These are phyloP conservation scores for Blastobotrys malaysiensis DNA, from an alignment of 1,139 yeast genomes.

Conservation along the genomic window DNA sequence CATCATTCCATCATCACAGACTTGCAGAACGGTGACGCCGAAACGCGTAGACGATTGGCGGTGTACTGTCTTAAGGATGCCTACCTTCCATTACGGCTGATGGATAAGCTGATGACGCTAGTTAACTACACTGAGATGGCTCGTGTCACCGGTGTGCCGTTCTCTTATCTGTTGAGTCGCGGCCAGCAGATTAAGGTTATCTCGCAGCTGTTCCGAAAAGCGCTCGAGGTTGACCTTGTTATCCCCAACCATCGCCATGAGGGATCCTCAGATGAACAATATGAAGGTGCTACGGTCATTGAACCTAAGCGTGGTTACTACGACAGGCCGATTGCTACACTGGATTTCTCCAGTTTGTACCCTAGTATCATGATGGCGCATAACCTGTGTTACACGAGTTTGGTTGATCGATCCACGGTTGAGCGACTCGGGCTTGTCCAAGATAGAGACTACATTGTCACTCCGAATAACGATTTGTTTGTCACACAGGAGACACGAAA, in stretches of 20 bases:
- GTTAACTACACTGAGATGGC: constrained; percentile 99
- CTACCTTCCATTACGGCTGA: constrained; percentile 74
- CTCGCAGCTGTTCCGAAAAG: constrained; percentile 89
- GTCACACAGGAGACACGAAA: constrained; percentile 66
- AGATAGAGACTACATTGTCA: constrained; percentile 71
- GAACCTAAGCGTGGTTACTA: constrained; percentile 95
- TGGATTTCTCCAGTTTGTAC: constrained; percentile 95
- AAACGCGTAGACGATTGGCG: constrained; percentile 90
- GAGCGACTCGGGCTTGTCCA: constrained; percentile 57
- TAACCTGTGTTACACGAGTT: constrained; percentile 89
- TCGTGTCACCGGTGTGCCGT: constrained; percentile 98
- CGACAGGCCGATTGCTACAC: constrained; percentile 93
- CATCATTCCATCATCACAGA: constrained; percentile 96
- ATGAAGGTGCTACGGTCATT: constrained; percentile 98
- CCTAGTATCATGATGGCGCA: constrained; percentile 99
- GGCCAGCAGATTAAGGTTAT: constrained; percentile 98
- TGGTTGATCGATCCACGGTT: constrained; percentile 65
- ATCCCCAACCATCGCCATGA: constrained; percentile 86
- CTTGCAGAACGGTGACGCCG: constrained; percentile 85
- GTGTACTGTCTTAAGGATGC: constrained; percentile 98
- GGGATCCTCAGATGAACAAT: constrained; percentile 78
- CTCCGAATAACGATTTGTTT: constrained; percentile 92
- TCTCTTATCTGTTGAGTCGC: constrained; percentile 77
- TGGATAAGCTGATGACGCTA: constrained; percentile 92
- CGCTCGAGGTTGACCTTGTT: constrained; percentile 76